These are phyloP conservation scores for Beauveria sp. DNA, from an alignment of 2,329 filamentous ascomycete species.

Conservation along the genomic window DNA sequence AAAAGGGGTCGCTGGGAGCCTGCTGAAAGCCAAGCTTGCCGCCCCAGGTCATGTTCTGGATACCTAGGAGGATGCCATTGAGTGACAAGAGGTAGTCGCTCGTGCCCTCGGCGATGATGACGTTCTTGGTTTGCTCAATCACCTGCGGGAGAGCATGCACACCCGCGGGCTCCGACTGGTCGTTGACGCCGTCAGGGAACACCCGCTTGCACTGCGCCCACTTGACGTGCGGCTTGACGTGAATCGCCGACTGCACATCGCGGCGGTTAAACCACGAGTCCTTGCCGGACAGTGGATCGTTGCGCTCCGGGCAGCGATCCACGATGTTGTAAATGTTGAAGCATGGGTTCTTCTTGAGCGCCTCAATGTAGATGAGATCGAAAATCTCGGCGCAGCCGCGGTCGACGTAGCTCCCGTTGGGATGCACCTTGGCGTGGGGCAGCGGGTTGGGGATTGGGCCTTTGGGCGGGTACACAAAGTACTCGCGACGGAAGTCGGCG, in stretches of 20 bases:
- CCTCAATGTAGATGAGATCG: constrained; percentile 45
- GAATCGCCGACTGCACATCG: constrained; percentile 61
- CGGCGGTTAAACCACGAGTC: constrained; percentile 67
- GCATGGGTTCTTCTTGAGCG: constrained; percentile 60
- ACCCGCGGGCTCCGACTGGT: constrained; percentile 34
- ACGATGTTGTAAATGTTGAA: constrained; percentile 71
- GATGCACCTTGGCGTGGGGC: constrained; percentile 32
- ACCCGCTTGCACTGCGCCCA: constrained; percentile 48
- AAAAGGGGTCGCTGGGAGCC: constrained; percentile 54
- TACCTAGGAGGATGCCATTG: constrained; percentile 62
- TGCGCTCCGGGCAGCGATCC: constrained; percentile 62
- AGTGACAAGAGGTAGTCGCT: constrained; percentile 61
- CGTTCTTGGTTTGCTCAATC: constrained; percentile 65
- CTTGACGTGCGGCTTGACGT: constrained; percentile 41
- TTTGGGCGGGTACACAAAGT: constrained; percentile 61
- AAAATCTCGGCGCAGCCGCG: constrained; percentile 49
- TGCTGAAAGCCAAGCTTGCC: constrained; percentile 62
- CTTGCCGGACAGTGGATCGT: constrained; percentile 63
- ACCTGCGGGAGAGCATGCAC: constrained; percentile 57
- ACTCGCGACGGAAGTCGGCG: constrained; percentile 48
- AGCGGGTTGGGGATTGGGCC: constrained; percentile 46
- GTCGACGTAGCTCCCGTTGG: constrained; percentile 23
- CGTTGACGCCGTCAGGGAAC: constrained; percentile 31
- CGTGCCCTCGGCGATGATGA: constrained; percentile 65
- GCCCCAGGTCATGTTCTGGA: constrained; percentile 78